Percentiles rank a stretch among this genome's conserved stretches.
These are phyloP conservation scores for Tremella yokohamensis DNA, from an alignment of 768 basidiomycete species.

Conservation along the genomic window DNA sequence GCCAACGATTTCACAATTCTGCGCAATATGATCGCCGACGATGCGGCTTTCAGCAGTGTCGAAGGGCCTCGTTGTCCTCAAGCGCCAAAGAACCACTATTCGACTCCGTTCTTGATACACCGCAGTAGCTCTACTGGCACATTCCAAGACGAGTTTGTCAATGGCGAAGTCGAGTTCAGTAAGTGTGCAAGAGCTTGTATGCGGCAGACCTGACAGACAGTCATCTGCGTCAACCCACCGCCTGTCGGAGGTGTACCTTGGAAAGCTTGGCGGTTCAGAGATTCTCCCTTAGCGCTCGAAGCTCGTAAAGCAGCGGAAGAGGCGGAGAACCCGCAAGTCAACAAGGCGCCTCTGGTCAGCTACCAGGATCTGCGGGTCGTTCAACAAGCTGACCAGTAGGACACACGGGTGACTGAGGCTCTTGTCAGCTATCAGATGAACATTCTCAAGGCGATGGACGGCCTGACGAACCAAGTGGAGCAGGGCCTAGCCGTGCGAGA, in stretches of 20 bases:
- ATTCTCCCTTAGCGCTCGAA: conserved; percentile 41
- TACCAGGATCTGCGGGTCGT: too few species aligned
- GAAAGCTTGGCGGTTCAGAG: conserved; percentile 46
- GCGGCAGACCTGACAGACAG: conserved; percentile 18
- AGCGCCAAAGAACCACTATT: conserved; percentile 48
- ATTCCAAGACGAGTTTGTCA: conserved; percentile 51
- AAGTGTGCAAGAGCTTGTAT: conserved; percentile 11
- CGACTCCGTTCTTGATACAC: conserved; percentile 49
- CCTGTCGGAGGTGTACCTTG: conserved; percentile 42
- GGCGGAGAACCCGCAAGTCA: conserved; percentile 9
- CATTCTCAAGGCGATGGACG: conserved; percentile 40
- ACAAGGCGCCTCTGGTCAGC: conserved; percentile 6
- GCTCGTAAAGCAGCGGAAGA: conserved; percentile 24
- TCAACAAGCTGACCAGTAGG: conserved; percentile 29
- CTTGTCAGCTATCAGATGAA: conserved; percentile 48
- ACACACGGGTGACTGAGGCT: conserved; percentile 45
- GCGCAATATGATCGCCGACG: conserved; percentile 40
- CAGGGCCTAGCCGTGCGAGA: background rate
- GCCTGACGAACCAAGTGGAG: conserved; percentile 35
- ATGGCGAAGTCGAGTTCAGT: conserved; percentile 53
- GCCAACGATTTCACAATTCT: conserved; percentile 47
- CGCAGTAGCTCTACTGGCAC: conserved; percentile 45
- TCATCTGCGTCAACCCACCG: conserved; percentile 50
- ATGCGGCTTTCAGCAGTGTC: conserved; percentile 43
- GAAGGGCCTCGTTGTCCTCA: conserved; percentile 44